Evolutionary conservation across 148 eudicot genomes (phyloP).

Genomic region (Heliosperma pusillum): DNA sequence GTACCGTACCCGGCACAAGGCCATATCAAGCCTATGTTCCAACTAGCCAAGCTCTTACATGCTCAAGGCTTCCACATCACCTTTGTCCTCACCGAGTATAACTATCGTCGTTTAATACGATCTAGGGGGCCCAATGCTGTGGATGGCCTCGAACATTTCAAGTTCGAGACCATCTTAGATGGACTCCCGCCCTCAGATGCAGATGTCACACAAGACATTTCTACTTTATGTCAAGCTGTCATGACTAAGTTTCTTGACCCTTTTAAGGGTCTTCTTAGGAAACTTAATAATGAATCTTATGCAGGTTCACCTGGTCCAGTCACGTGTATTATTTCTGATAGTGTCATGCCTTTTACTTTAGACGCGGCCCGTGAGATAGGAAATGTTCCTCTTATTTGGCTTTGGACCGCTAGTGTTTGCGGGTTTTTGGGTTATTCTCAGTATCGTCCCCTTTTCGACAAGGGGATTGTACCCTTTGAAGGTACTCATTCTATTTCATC

Average conservation of each 20-base stretch:
- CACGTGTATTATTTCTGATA: slow-evolving; percentile 32
- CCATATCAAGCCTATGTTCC: slow-evolving; percentile 24
- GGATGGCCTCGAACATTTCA: slow-evolving; percentile 23
- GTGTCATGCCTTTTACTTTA: slow-evolving; percentile 30
- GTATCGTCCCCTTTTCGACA: slow-evolving; percentile 17
- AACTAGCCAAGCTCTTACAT: slow-evolving; percentile 29
- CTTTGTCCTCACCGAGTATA: slow-evolving; percentile 32
- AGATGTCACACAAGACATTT: slow-evolving; percentile 40
- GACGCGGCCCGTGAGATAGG: slow-evolving; percentile 21
- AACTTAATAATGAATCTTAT: slow-evolving; percentile 6
- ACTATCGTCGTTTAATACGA: slow-evolving; percentile 25
- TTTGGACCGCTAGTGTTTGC: slow-evolving; percentile 41
- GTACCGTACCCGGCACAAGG: slow-evolving; percentile 32
- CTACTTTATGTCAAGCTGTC: slow-evolving; percentile 15
- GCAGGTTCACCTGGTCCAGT: slow-evolving; percentile 22
- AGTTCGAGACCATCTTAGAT: slow-evolving; percentile 31
- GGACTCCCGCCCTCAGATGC: slow-evolving; percentile 32
- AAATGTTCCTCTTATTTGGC: slow-evolving; percentile 21
- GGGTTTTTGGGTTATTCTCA: slow-evolving; percentile 33
- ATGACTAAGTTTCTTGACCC: slow-evolving; percentile 12
- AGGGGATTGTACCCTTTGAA: slow-evolving; percentile 36
- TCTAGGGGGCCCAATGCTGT: slow-evolving; percentile 17
- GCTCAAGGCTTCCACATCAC: slow-evolving; percentile 37
- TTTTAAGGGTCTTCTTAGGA: slow-evolving; percentile 28
- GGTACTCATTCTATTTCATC: slow-evolving; percentile 20